Percentiles rank a stretch among this genome's conserved stretches.
These are phyloP conservation scores for Cicer arietinum DNA, from an alignment of 306 rosid genomes.

Conservation along the genomic window DNA sequence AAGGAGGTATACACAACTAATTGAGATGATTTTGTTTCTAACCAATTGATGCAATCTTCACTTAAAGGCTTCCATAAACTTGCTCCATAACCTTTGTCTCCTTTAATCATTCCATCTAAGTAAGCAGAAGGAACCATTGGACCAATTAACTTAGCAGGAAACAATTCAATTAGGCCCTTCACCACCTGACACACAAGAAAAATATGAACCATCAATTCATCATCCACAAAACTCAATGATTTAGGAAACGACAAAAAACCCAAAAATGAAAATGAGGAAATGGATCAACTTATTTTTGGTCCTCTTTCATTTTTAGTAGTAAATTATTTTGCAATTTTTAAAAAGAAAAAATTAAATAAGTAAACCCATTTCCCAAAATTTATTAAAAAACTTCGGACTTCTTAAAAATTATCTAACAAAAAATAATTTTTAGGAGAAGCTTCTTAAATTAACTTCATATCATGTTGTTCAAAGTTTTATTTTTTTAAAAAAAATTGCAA, in stretches of 20 bases:
- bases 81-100: constrained; percentile 61
- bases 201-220: neutral
- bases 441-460: too few relatives aligned
- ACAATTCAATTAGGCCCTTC: constrained; percentile 34
- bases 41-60: constrained; percentile 54
- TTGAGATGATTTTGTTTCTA: constrained; percentile 47
- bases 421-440: too few relatives aligned
- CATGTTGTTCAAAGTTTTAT: too few relatives aligned
- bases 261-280: neutral
- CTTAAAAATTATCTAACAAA: too few relatives aligned
- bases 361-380: too few relatives aligned
- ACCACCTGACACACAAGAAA: constrained; percentile 41
- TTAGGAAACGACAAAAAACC: neutral
- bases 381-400: too few relatives aligned
- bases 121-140: constrained; percentile 63
- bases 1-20: constrained; percentile 56
- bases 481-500: too few relatives aligned
- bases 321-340: too few relatives aligned
- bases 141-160: constrained; percentile 58
- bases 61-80: constrained; percentile 55
- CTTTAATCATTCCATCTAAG: constrained; percentile 56
- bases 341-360: too few relatives aligned
- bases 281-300: neutral
- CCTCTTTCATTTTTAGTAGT: too few relatives aligned
- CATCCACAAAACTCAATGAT: constrained; percentile 24